Evolutionary conservation across 257 asterid species (phyloP).

Genomic region (Catharanthus roseus): DNA sequence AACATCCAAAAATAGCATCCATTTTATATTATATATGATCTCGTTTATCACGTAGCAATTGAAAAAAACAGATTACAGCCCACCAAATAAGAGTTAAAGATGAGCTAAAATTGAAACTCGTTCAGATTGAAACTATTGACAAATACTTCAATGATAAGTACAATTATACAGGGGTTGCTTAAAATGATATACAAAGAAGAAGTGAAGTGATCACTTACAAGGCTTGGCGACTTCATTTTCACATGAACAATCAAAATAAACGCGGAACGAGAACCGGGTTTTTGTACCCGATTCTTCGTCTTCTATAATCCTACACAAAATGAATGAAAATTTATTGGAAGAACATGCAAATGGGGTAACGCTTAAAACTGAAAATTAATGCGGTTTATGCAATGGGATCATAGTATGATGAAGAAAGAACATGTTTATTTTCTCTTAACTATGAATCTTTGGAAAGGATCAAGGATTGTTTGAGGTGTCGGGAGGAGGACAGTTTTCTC

Average conservation of each 20-base stretch:
- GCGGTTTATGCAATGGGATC: not conserved
- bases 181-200: not conserved
- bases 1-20: not conserved
- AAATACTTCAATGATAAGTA: not conserved
- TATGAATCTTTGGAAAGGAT: not conserved
- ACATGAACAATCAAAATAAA: conserved; percentile 1
- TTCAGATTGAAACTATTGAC: not conserved
- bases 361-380: not conserved
- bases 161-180: not conserved
- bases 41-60: not conserved
- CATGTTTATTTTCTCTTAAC: not conserved
- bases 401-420: not conserved
- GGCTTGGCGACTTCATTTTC: conserved; percentile 22
- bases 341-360: not conserved
- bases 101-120: not conserved
- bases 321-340: not conserved
- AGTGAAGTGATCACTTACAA: conserved; percentile 12
- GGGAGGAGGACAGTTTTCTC: not conserved
- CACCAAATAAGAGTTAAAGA: not conserved
- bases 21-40: not conserved
- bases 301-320: not conserved
- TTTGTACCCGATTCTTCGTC: not conserved
- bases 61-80: not conserved
- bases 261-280: not conserved
- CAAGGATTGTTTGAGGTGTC: not conserved